These are phyloP conservation scores for Cicer pinnatifidum DNA, from an alignment of 306 rosid genomes.

Conservation along the genomic window DNA sequence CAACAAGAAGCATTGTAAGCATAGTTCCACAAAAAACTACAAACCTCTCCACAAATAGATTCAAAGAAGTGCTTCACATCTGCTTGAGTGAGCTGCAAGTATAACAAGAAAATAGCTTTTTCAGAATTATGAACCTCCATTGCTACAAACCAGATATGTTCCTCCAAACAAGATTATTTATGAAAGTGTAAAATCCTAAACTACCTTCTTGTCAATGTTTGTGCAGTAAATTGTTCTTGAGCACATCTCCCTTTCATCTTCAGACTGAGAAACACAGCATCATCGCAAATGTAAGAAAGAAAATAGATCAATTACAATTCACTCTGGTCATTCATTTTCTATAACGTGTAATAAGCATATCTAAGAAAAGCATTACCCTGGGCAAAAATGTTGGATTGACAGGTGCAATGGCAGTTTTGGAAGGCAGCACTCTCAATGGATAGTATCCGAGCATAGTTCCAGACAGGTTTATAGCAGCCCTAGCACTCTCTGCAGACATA, in stretches of 20 bases:
- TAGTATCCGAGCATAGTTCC: conserved; percentile 97
- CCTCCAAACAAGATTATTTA: conserved; percentile 31
- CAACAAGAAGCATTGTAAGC: conserved; percentile 16
- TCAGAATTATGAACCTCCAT: conserved; percentile 1
- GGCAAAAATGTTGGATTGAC: conserved; percentile 95
- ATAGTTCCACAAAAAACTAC: conserved; percentile 38
- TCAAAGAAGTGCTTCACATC: conserved; percentile 91
- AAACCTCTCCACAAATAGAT: conserved; percentile 96
- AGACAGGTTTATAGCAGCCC: conserved; percentile 86
- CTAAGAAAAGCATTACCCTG: conserved; percentile 61
- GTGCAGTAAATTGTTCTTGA: conserved; percentile 97
- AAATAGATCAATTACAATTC: conserved; percentile 30
- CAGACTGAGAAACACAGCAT: conserved; percentile 61
- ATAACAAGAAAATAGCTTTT: conserved; percentile 39
- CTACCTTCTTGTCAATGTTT: conserved; percentile 95
- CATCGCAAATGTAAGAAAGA: conserved; percentile 42
- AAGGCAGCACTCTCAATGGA: conserved; percentile 93
- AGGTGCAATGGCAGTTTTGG: conserved; percentile 98
- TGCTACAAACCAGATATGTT: conserved; percentile 32
- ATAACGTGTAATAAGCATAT: conserved; percentile 11
- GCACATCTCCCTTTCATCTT: conserved; percentile 99
- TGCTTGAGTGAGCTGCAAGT: conserved; percentile 85
- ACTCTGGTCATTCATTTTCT: conserved; percentile 25
- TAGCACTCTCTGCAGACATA: conserved; percentile 81
- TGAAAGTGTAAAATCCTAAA: conserved; percentile 32